Evolutionary conservation across 108 stramenopile species (phyloP), one percentile per base, ranked within the genome.

Genomic region (Parmales sp.): DNA sequence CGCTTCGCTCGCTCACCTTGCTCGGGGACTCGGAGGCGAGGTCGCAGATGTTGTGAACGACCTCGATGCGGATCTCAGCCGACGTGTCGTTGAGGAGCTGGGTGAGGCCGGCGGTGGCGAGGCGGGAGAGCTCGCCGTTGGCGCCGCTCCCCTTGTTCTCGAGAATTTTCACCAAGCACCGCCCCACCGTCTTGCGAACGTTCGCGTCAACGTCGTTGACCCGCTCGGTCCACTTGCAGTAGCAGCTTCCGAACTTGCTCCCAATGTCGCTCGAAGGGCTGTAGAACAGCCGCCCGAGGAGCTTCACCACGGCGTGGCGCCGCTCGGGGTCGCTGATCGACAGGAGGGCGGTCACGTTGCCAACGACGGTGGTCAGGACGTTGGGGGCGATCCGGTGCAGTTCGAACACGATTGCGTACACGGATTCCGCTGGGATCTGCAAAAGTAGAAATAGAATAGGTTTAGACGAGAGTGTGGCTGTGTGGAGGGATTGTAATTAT

Each of bases 331-430:
- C 76, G 29, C 72, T 64, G 50, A 71, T 51, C n/a, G 63, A 50
- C 44, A 89, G 60, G 29, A 66, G 66, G 22, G 74, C 64, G 0
- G 88, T 75, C 34, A 91, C 70, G 19, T 79, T 89, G 31, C 90
- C 90, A 71, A 89, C 78, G 8, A 91, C 87, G 20, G 90, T 89
- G 16, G 90, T 91, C 31, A 91, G 69, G 51, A 87, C 83, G 36
- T 73, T 63, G 1, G 90, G 87, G 0, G 85, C 83, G 37, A 89
- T 78, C 2, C 76, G 39, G 43, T 86, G 83, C 37, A 91, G 66
- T 43, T 89, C 86, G 65, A 83, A 86, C 1, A 86, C 74, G 63
- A 87, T 83, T 37, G 68, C 67, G 65, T 76, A 91, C 36, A 91
- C 82, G 65, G 51, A 19, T 0, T 51, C 41, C 68, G 8, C 23